A percentile compares a stretch with the other conserved stretches of the same genome.
Conservation (phyloP, 1,284 basidiomycete species). For the Megacollybia platyphylla region DNA sequence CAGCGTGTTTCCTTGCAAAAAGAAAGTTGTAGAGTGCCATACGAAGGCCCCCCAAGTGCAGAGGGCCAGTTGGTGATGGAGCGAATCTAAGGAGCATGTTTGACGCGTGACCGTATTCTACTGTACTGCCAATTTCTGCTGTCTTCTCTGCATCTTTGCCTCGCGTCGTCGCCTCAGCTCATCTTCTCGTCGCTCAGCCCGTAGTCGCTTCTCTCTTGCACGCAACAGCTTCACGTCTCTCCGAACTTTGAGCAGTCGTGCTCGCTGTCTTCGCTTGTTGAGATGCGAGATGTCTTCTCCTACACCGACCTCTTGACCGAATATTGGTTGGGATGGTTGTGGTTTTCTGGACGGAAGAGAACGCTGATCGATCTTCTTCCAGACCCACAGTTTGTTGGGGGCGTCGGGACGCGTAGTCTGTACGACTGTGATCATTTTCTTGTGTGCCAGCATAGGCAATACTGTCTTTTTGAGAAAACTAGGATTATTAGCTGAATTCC, state of each 20-base stretch:
- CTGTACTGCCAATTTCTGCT: too few species aligned
- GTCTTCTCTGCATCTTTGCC: too few species aligned
- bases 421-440: slow-evolving; percentile 29
- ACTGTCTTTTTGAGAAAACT: slow-evolving; percentile 50
- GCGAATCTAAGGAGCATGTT: slow-evolving; percentile 82
- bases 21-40: slow-evolving; percentile 94
- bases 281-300: slow-evolving; percentile 44
- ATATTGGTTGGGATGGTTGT: slow-evolving; percentile 11
- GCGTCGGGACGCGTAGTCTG: slow-evolving; percentile 17
- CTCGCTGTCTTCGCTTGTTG: slow-evolving; percentile 34
- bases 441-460: slow-evolving; percentile 30
- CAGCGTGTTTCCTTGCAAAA: slow-evolving; percentile 68
- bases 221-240: slow-evolving; percentile 17
- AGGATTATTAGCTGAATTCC: neutral
- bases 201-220: neutral
- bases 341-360: slow-evolving; percentile 6
- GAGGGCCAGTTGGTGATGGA: slow-evolving; percentile 89
- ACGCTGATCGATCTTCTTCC: slow-evolving; percentile 16
- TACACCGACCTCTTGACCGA: slow-evolving; percentile 33
- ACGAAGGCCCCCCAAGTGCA: slow-evolving; percentile 93
- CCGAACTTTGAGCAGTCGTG: slow-evolving; percentile 24
- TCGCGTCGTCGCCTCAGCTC: too few species aligned
- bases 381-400: slow-evolving; percentile 21
- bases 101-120: slow-evolving; percentile 17
- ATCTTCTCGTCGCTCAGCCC: too few species aligned